phyloP scores from a whole-genome alignment of 1,139 yeast genomes.

The Magnusiomyces tetraspermus region DNA sequence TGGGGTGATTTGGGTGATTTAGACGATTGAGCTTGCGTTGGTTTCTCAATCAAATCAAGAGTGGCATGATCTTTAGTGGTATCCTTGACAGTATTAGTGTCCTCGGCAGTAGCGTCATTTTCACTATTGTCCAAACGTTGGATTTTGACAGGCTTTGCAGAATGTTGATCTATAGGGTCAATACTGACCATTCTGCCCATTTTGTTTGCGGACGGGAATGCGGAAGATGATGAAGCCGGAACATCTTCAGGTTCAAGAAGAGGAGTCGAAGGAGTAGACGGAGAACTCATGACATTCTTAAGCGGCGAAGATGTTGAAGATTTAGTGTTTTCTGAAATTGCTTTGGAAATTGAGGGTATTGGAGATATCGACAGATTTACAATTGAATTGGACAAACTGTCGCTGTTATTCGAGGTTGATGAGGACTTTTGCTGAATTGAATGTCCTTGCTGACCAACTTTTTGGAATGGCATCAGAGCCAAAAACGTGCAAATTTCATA shows the following conservation, averaged over 20 bases:
- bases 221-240: not conserved
- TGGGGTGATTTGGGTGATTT: not conserved
- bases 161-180: not conserved
- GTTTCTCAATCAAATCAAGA: too few species aligned
- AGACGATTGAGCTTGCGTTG: too few species aligned
- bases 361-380: not conserved
- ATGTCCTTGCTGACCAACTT: too few species aligned
- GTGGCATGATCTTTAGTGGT: too few species aligned
- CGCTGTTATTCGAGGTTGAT: not conserved
- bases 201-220: not conserved
- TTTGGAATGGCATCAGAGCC: too few species aligned
- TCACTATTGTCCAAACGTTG: not conserved
- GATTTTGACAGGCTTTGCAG: conserved; percentile 1
- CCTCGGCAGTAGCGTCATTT: not conserved
- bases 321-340: not conserved
- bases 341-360: not conserved
- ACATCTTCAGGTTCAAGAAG: not conserved
- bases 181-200: conserved; percentile 1
- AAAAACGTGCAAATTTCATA: too few species aligned
- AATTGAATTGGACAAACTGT: not conserved
- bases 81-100: not conserved
- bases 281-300: not conserved
- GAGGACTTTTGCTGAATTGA: not conserved
- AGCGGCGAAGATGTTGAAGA: not conserved
- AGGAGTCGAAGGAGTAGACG: not conserved